Conservation (phyloP, 2,329 filamentous ascomycete genomes). For the Cadophora malorum region DNA sequence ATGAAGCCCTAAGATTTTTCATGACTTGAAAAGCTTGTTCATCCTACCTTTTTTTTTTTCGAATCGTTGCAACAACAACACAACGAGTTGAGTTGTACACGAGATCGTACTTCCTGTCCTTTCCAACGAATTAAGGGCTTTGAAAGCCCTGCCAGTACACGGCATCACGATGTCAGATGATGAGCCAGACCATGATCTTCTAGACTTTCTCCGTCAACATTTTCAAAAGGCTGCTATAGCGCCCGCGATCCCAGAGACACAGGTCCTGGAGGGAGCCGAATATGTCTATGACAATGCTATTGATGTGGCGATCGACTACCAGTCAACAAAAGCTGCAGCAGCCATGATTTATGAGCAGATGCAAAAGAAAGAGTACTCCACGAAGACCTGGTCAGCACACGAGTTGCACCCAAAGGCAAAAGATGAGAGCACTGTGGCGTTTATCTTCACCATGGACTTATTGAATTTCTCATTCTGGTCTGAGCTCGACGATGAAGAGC, state of each 20-base stretch:
- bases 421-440: slow-evolving; percentile 80
- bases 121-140: background rate
- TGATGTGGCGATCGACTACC: slow-evolving; percentile 88
- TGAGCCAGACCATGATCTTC: slow-evolving; percentile 85
- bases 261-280: slow-evolving; percentile 81
- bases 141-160: background rate
- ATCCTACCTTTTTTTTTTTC: background rate
- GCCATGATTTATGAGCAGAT: slow-evolving; percentile 80
- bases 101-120: background rate
- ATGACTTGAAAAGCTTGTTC: background rate
- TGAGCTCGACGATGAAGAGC: slow-evolving; percentile 65
- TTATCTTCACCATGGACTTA: slow-evolving; percentile 97
- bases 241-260: slow-evolving; percentile 72
- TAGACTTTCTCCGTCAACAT: slow-evolving; percentile 84
- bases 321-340: slow-evolving; percentile 82
- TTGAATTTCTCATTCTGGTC: slow-evolving; percentile 99
- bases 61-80: background rate
- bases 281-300: slow-evolving; percentile 91
- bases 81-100: background rate
- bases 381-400: slow-evolving; percentile 84
- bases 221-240: slow-evolving; percentile 64
- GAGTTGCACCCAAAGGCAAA: slow-evolving; percentile 87
- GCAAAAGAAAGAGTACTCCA: slow-evolving; percentile 83
- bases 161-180: slow-evolving; percentile 80
- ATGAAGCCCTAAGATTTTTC: background rate